Percentiles rank a stretch among this genome's conserved stretches.
Conservation (phyloP, 176 grass and related monocot genomes). For the Oryza australiensis region DNA sequence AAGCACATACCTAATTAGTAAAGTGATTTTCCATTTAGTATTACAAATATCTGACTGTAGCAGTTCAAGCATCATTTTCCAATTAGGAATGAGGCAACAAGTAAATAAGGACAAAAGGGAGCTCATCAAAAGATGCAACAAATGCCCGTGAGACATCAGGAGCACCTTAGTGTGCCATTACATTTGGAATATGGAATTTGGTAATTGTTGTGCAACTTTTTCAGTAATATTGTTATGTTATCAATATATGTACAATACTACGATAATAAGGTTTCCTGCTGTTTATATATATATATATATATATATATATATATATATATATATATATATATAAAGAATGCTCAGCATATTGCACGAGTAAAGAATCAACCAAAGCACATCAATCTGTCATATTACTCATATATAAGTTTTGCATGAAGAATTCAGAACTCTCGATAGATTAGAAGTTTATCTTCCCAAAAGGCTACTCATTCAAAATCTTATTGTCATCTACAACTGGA, state of each 20-base stretch:
- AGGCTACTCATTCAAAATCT: slow-evolving; percentile 9
- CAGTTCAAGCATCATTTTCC: background rate
- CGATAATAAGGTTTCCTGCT: background rate
- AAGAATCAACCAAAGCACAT: background rate
- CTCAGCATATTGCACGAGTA: background rate
- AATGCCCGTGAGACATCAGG: background rate
- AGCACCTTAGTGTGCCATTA: background rate
- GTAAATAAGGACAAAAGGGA: slow-evolving; percentile 5
- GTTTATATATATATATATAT: background rate
- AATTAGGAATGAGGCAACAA: background rate
- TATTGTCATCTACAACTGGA: slow-evolving; percentile 15
- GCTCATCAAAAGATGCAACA: background rate
- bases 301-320: background rate
- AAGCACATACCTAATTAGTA: slow-evolving; percentile 1
- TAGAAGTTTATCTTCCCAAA: slow-evolving; percentile 4
- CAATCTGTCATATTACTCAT: slow-evolving; percentile 3
- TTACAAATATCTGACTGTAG: background rate
- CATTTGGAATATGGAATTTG: slow-evolving; percentile 4
- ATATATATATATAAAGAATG: background rate
- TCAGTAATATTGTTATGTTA: background rate
- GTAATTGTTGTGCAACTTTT: background rate
- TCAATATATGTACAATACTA: background rate
- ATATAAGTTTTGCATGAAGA: background rate
- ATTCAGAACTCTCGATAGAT: background rate
- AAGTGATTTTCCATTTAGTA: slow-evolving; percentile 1